phyloP scores from a whole-genome alignment of 164 flowering plant species.

The Liriodendron chinense region DNA sequence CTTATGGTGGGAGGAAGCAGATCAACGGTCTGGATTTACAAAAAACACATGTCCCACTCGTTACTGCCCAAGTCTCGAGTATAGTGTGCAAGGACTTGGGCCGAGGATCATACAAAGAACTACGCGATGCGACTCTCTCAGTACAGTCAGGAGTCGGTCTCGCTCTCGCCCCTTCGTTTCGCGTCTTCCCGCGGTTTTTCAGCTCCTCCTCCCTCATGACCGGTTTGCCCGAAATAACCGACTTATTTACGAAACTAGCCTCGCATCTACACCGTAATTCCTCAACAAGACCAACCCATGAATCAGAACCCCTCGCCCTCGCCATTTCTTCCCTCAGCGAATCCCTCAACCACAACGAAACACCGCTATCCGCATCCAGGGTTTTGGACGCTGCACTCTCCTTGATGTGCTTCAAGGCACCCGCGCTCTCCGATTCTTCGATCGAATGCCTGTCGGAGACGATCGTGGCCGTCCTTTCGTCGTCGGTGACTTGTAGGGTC shows the following conservation, averaged over 20 bases:
- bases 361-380: slow-evolving; percentile 12
- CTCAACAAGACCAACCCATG: neutral
- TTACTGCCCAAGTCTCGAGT: too few species aligned
- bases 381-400: slow-evolving; percentile 73
- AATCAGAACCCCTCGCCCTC: slow-evolving; percentile 12
- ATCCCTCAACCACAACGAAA: slow-evolving; percentile 41
- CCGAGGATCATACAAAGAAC: too few species aligned
- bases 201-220: slow-evolving; percentile 13
- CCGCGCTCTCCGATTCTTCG: slow-evolving; percentile 48
- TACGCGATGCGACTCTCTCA: too few species aligned
- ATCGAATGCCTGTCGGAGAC: slow-evolving; percentile 39
- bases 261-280: slow-evolving; percentile 25
- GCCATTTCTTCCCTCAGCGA: slow-evolving; percentile 43
- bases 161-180: neutral
- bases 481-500: slow-evolving; percentile 50
- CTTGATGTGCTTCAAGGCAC: slow-evolving; percentile 61
- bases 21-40: too few species aligned
- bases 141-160: too few species aligned
- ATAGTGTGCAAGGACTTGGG: too few species aligned
- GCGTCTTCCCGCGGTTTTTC: too few species aligned
- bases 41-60: too few species aligned
- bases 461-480: slow-evolving; percentile 41
- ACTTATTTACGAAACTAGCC: slow-evolving; percentile 50
- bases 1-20: too few species aligned
- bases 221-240: slow-evolving; percentile 31